Evolutionary conservation across 164 flowering plant species (phyloP).

Genomic region (Protea cynaroides): DNA sequence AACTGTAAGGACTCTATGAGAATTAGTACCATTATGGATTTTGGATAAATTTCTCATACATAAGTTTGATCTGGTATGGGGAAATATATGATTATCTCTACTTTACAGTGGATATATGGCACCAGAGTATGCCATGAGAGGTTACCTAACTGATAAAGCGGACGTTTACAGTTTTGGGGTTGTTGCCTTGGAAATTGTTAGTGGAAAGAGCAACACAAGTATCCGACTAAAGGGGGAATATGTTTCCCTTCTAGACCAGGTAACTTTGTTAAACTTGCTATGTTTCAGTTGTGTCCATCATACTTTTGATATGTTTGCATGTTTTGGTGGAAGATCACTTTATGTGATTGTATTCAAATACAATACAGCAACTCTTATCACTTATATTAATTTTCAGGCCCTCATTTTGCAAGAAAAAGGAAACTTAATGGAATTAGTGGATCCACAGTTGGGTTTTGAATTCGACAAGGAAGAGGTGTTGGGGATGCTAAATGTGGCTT

Average conservation of each 20-base stretch:
- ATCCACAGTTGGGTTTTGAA: conserved; percentile 19
- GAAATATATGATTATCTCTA: neutral
- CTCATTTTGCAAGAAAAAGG: conserved; percentile 19
- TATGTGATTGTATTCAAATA: neutral
- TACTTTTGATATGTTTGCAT: neutral
- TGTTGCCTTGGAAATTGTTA: conserved; percentile 41
- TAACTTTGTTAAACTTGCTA: conserved; percentile 7
- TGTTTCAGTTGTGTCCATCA: neutral
- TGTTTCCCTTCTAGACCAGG: conserved; percentile 46
- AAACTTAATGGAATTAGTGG: conserved; percentile 24
- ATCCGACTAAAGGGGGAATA: conserved; percentile 17
- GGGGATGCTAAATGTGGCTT: conserved; percentile 22
- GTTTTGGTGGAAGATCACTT: too few species aligned
- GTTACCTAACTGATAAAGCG: conserved; percentile 46
- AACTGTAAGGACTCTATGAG: too few species aligned
- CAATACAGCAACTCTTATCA: neutral
- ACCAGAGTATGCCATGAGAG: conserved; percentile 42
- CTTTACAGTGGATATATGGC: conserved; percentile 42
- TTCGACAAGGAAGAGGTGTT: conserved; percentile 15
- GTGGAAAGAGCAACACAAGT: conserved; percentile 36
- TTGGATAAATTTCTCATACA: too few species aligned
- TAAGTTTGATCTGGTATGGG: too few species aligned
- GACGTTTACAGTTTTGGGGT: conserved; percentile 62
- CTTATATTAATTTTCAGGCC: conserved; percentile 11
- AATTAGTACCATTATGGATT: neutral